phyloP scores from a whole-genome alignment of 2,329 filamentous ascomycete species.

The Cladosporium phlei region DNA sequence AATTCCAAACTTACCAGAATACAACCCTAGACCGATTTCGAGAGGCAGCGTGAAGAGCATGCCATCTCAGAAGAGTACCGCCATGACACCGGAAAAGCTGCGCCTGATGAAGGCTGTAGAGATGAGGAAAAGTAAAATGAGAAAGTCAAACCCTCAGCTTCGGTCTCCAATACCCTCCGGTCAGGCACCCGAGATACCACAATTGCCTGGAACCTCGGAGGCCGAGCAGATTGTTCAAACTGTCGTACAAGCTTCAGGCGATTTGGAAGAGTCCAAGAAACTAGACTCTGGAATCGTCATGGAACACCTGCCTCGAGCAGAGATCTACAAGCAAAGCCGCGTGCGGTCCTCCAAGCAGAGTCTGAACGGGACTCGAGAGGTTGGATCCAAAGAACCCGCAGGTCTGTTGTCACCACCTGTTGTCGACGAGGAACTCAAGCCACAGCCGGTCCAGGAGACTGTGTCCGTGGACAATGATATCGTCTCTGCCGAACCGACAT shows the following conservation, averaged over 20 bases:
- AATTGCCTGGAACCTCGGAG: neutral
- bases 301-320: slow-evolving; percentile 29
- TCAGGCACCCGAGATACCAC: slow-evolving; percentile 16
- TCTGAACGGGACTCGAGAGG: too few species aligned
- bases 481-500: neutral
- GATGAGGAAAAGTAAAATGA: slow-evolving; percentile 74
- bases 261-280: too few species aligned
- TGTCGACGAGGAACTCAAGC: neutral
- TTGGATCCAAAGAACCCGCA: slow-evolving; percentile 1
- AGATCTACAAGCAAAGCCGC: too few species aligned
- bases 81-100: slow-evolving; percentile 81
- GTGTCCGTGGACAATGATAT: neutral
- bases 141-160: slow-evolving; percentile 25
- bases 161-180: slow-evolving; percentile 11
- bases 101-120: slow-evolving; percentile 92
- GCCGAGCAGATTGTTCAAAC: neutral
- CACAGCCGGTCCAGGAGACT: neutral
- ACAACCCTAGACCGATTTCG: slow-evolving; percentile 31
- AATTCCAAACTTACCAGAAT: slow-evolving; percentile 32
- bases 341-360: too few species aligned
- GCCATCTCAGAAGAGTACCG: slow-evolving; percentile 34
- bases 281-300: slow-evolving; percentile 55
- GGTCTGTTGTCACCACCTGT: neutral
- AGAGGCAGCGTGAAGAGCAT: slow-evolving; percentile 39
- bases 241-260: too few species aligned